phyloP scores from a whole-genome alignment of 2,329 filamentous ascomycete species.

The Fusarium siculi region DNA sequence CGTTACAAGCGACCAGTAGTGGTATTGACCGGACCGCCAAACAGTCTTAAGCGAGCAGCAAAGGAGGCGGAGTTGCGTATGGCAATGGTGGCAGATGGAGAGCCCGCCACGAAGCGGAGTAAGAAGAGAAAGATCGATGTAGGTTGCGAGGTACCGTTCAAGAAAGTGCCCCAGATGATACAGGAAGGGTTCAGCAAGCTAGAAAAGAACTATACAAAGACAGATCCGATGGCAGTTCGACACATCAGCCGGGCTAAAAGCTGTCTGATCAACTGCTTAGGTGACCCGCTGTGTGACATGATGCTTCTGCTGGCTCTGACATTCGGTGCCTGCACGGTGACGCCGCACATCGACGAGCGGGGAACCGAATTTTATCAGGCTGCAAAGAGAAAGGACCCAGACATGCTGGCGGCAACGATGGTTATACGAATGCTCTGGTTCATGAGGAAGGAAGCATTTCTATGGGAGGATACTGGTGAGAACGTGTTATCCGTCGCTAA shows the following conservation, averaged over 20 bases:
- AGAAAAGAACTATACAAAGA: too few relatives aligned
- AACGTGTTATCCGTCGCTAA: background rate
- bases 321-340: background rate
- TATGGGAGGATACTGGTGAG: background rate
- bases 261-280: too few relatives aligned
- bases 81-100: too few relatives aligned
- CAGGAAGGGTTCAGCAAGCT: too few relatives aligned
- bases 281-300: too few relatives aligned
- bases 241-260: too few relatives aligned
- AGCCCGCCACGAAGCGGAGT: too few relatives aligned
- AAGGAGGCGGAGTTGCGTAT: background rate
- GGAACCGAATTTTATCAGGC: background rate
- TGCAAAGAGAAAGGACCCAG: accelerated
- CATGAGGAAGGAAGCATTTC: background rate
- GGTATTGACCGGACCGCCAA: background rate
- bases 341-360: background rate
- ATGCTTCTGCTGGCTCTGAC: background rate
- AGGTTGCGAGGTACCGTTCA: too few relatives aligned
- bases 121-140: too few relatives aligned
- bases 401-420: background rate
- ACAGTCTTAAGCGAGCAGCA: background rate
- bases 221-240: too few relatives aligned
- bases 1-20: background rate
- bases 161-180: too few relatives aligned
- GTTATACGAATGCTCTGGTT: background rate